These are phyloP conservation scores for Neurospora africana DNA, from an alignment of 495 filamentous ascomycete species.

Conservation along the genomic window DNA sequence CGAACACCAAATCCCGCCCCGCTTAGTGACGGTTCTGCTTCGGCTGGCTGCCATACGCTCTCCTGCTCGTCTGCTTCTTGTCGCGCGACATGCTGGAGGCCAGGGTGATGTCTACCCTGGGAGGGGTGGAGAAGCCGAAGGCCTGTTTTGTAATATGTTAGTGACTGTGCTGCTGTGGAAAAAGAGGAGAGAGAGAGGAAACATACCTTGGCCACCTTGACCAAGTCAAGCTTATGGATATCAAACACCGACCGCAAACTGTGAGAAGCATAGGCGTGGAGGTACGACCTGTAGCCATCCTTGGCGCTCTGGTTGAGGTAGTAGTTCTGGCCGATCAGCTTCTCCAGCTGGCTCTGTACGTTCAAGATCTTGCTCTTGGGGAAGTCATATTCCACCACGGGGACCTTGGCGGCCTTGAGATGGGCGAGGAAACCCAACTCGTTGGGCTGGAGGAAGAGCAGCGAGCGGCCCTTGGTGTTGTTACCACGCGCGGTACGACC, in stretches of 20 bases:
- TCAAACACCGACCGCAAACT: conserved; percentile 85
- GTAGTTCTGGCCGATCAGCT: conserved; percentile 88
- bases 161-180: neutral
- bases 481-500: conserved; percentile 86
- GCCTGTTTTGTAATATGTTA: conserved; percentile 27
- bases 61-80: conserved; percentile 68
- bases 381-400: conserved; percentile 93
- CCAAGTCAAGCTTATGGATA: conserved; percentile 82
- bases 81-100: conserved; percentile 80
- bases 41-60: conserved; percentile 66
- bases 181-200: neutral
- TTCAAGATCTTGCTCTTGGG: conserved; percentile 85
- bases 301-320: conserved; percentile 80
- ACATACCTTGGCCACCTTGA: conserved; percentile 70
- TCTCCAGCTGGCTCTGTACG: conserved; percentile 91
- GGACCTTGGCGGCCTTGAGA: conserved; percentile 83
- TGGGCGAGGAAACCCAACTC: conserved; percentile 89
- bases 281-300: conserved; percentile 66
- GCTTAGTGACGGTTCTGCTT: conserved; percentile 18
- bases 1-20: neutral
- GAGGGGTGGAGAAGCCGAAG: conserved; percentile 85
- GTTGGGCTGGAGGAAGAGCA: conserved; percentile 86
- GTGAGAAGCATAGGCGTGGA: conserved; percentile 91
- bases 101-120: conserved; percentile 78
- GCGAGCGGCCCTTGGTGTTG: conserved; percentile 68